A percentile compares a stretch with the other conserved stretches of the same genome.
Conservation (phyloP, 768 basidiomycete species). For the Leccinum obscurum region DNA sequence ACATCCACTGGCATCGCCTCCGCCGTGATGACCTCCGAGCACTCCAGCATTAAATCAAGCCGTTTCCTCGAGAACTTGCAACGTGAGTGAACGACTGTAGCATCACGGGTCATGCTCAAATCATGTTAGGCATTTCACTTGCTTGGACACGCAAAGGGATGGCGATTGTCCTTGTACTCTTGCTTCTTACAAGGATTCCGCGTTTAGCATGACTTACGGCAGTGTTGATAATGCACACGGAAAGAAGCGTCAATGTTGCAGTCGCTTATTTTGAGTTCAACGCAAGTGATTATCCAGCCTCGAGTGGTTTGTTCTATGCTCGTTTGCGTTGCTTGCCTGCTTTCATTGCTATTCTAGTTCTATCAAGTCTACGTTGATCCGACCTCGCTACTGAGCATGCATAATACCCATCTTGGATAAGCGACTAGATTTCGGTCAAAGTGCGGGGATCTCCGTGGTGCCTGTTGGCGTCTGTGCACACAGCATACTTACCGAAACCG, state of each 20-base stretch:
- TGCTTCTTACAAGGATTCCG: no score
- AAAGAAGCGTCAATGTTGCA: not conserved
- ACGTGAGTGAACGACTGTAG: no score
- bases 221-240: not conserved
- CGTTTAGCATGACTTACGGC: not conserved
- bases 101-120: no score
- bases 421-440: conserved; percentile 3
- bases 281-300: no score
- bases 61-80: no score
- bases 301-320: not conserved
- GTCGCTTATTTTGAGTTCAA: not conserved
- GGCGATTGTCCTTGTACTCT: no score
- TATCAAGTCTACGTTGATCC: not conserved
- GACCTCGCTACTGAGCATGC: not conserved
- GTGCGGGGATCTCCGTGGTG: conserved; percentile 2
- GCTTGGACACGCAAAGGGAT: no score
- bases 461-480: conserved; percentile 17
- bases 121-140: no score
- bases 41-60: no score
- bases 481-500: conserved; percentile 12
- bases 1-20: no score
- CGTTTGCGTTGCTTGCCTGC: not conserved
- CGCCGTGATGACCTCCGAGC: no score
- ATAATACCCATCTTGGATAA: not conserved
- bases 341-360: not conserved